phyloP scores from a whole-genome alignment of 495 filamentous ascomycete genomes.

The Lasiosphaeria ovina region DNA sequence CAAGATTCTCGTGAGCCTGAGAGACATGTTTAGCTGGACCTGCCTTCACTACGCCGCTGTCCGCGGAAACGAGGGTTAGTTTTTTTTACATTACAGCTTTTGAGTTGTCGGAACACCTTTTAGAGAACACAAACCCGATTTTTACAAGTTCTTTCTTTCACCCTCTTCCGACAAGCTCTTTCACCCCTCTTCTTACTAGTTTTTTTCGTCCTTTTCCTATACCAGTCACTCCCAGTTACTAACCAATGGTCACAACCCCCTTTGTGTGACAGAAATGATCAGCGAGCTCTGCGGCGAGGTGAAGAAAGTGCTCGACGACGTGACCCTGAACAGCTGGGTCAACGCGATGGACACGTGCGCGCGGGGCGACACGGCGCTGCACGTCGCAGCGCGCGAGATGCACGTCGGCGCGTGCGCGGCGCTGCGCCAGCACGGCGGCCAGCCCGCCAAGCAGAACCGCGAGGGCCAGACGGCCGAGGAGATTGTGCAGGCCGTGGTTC shows the following conservation, averaged over 20 bases:
- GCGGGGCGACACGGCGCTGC: neutral
- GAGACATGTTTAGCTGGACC: neutral
- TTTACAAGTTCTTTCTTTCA: too few species aligned
- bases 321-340: neutral
- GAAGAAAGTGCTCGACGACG: neutral
- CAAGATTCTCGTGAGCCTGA: neutral
- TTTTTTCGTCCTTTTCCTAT: neutral
- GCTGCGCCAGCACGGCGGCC: neutral
- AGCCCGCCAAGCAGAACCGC: neutral
- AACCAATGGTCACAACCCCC: neutral
- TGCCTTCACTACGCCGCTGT: neutral
- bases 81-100: neutral
- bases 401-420: neutral
- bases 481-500: neutral
- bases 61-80: neutral
- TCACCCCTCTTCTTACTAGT: neutral
- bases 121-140: too few species aligned
- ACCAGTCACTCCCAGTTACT: neutral
- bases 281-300: neutral
- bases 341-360: neutral
- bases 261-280: neutral
- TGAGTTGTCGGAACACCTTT: too few species aligned
- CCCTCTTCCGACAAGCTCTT: neutral
- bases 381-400: neutral
- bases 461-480: slow-evolving; percentile 1